Base-by-base conservation (phyloP, 495 filamentous ascomycete genomes). In the Acidiella bohemica region DNA sequence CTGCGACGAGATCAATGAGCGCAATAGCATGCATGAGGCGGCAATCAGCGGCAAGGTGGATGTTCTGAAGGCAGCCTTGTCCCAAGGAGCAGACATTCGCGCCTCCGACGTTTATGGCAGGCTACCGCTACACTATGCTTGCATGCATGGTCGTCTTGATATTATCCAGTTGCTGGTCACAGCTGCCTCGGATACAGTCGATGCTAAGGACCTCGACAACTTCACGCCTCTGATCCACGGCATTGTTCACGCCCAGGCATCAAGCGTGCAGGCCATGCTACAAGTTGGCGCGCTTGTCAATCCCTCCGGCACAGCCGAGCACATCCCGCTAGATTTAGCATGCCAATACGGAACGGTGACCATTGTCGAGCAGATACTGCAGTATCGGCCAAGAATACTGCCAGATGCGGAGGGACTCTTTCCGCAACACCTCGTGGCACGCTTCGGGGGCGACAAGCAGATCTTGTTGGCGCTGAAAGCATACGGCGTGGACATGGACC, bases 341-440 rank as follows among this genome's bases (percentile, higher is more conserved):
- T 96, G 87, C 54, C 87, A 96, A 53, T 78, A 93, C 60, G 87
- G 84, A 6, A 86, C 83, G 1, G 64, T 80, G 24, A 67, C 72
- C 2, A 93, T 93, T 44, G 84, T 87, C 16, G 73, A 82, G 52
- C 70, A 92, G 39, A 71, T 97, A 3, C 70, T 97, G 19, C 75
- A 84, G 53, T 72, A 80, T 36, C 71, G 75, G 5, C 84, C 88
- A 10, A 63, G 66, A 36, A 72, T 97, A 39, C 64, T 94, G 9
- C 77, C 90, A 8, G 90, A 97, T 60, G 92, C 90, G 1, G 92
- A 96, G 64, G 90, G 90, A 0, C 70, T 97, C 5, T 96, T 84
- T 57, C 90, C 90, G n/a, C 90, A 97, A 53, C 90, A 97, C 61
- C 76, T 95, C 41, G 88, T 96, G 8, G 92, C 92, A 12, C 73